Conservation (phyloP, 148 eudicot genomes). For the Camellia japonica region DNA sequence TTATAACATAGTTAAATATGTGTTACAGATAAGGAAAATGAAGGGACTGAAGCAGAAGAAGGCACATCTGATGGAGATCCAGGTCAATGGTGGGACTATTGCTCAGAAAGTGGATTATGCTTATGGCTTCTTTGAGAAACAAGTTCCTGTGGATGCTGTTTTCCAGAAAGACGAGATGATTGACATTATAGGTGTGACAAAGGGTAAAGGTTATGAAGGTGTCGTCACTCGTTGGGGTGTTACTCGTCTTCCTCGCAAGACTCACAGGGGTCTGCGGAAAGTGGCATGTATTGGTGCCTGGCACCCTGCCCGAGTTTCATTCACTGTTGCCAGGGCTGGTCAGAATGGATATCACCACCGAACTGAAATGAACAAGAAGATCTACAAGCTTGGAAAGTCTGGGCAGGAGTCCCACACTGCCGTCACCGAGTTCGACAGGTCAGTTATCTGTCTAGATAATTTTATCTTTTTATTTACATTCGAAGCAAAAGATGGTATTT, state of each 20-base stretch:
- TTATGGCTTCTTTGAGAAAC: constrained; percentile 74
- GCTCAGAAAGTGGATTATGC: constrained; percentile 80
- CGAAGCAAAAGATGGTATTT: neutral
- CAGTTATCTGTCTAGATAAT: neutral
- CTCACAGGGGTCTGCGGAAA: constrained; percentile 87
- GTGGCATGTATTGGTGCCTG: constrained; percentile 37
- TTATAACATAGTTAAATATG: neutral
- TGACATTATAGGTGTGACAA: constrained; percentile 82
- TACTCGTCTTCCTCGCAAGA: constrained; percentile 82
- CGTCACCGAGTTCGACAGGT: constrained; percentile 77
- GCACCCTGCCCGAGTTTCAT: constrained; percentile 90
- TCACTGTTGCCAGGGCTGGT: constrained; percentile 84
- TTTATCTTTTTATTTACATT: neutral
- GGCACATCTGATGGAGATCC: constrained; percentile 85
- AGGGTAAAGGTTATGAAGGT: constrained; percentile 89
- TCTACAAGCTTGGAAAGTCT: constrained; percentile 31
- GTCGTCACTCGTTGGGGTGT: constrained; percentile 93
- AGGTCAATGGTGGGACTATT: constrained; percentile 77
- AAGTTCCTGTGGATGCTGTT: constrained; percentile 65
- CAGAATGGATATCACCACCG: constrained; percentile 87
- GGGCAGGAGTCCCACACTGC: constrained; percentile 63
- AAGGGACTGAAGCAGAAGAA: constrained; percentile 87
- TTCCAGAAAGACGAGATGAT: constrained; percentile 88
- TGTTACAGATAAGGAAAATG: constrained; percentile 67
- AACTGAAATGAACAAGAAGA: constrained; percentile 76